A percentile compares a stretch with the other conserved stretches of the same genome.
phyloP scores from a whole-genome alignment of 805 yeast genomes.

The Hanseniaspora occidentalis region DNA sequence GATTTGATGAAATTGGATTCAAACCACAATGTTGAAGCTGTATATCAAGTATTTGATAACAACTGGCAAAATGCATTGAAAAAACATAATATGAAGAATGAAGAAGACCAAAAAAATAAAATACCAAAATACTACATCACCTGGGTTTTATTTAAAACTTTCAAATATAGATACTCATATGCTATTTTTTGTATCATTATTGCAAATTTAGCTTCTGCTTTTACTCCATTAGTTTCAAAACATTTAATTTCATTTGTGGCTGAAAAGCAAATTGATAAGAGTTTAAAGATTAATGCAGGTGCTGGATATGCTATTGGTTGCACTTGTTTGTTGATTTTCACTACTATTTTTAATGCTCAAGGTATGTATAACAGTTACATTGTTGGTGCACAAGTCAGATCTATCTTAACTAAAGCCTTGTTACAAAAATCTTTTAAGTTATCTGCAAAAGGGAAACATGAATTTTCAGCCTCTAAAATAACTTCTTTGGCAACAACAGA shows the following conservation, averaged over 20 bases:
- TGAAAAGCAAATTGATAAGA: conserved; percentile 26
- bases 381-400: conserved; percentile 56
- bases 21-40: conserved; percentile 23
- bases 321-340: conserved; percentile 29
- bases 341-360: conserved; percentile 35
- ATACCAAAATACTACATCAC: conserved; percentile 32
- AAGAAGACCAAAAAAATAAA: conserved; percentile 21
- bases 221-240: conserved; percentile 44
- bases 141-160: conserved; percentile 36
- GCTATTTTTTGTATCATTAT: conserved; percentile 30
- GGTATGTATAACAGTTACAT: conserved; percentile 37
- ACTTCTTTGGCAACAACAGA: conserved; percentile 72
- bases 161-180: conserved; percentile 31
- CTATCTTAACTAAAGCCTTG: conserved; percentile 52
- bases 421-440: conserved; percentile 52
- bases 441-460: conserved; percentile 38
- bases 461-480: conserved; percentile 47
- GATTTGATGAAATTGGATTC: conserved; percentile 36
- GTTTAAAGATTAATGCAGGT: conserved; percentile 36
- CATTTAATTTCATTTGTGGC: conserved; percentile 44
- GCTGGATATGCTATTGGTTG: conserved; percentile 50
- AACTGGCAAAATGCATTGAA: conserved; percentile 13
- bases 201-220: conserved; percentile 35
- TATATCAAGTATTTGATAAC: conserved; percentile 22
- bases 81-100: conserved; percentile 18